Base-by-base conservation (phyloP, 2,329 filamentous ascomycete species). In the Bipolaris oryzae region DNA sequence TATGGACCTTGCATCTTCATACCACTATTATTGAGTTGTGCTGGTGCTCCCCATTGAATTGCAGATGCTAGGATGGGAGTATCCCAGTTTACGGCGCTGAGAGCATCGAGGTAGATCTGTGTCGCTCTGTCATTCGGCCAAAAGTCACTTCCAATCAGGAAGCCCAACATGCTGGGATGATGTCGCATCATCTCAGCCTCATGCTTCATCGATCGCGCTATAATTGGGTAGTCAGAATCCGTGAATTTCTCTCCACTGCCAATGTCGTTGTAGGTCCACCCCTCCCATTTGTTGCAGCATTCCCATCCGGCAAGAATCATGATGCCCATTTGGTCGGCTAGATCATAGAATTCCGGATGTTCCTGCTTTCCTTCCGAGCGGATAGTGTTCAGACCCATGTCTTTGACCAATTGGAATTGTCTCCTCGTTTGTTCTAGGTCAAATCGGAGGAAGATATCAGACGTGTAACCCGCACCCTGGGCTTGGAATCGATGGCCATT, bases 1-100 rank as follows among this genome's bases (percentile, higher is more conserved):
- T 89, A 89, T 0, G 86, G 86, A 0, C 86, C 86, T 0, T 83
- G 80, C 86, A 89, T 89, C 65, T 87, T 88, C 81, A 89, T 83
- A 0, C 86, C 86, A 0, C 82, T 82, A 0, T 83, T 82, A 0
- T 83, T 84, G 0, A 88, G 76, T 1, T 77, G 68, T 7, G 78
- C 60, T 0, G 85, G 82, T 51, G 77, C 85, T 1, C 85, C 84
- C 9, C 81, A 77, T 63, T 84, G 83, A 1, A 80, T 79, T 0
- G 85, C 86, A 0, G 85, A 85, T 0, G 83, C 78, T 37, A 88
- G 78, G 37, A 88, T 79, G 0, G 86, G 85, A 2, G 76, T 77
- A 23, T 83, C 74, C 85, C 85, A 89, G 63, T 85, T 78, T 25
- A 80, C 78, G 0, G 73, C 74, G 21, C 77, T 70, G 9, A 88